Evolutionary conservation across 441 rosid species (phyloP), one percentile per base, ranked within the genome.

Genomic region (Gossypium davidsonii): DNA sequence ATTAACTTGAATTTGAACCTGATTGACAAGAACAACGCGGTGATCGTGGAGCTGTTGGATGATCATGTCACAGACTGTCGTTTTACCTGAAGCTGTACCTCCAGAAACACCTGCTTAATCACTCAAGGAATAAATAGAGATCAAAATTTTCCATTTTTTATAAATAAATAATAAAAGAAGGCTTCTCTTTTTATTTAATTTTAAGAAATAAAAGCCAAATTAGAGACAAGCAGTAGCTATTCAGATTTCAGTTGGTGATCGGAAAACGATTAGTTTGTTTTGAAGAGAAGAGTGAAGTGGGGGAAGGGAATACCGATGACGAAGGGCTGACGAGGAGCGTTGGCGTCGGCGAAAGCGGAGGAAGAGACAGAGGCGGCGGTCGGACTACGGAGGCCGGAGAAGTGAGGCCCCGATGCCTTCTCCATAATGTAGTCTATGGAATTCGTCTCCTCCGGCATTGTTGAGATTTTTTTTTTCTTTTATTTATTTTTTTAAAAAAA

Each of bases 41-140:
- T 95, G 99, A 87, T 95, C 99, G 70, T 90, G 99, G 78, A 94
- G 98, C 79, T 92, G 96, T 72, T 94, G 98, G 77, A 94, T 94
- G 66, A 94, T 94, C 99, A 92, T 90, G 78, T 95, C 99, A 76
- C 99, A 95, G 21, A 95, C 99, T 0, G 98, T 95, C 12, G 99
- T 95, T 83, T 95, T 95, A 57, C 99, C 99, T 0, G 99, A 95
- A 82, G 99, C 98, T 2, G 98, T 95, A 79, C 99, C 99, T 68
- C 99, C 99, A 10, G 93, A 91, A 18, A 95, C 99, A 73, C 99
- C 98, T 95, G 81, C 66, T 70, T 72, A n/a, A 39, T 64, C 6
- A 53, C 68, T 12, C 21, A 20, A 67, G 65, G n/a, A 10, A 20
- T 11, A 46, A 65, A 21, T 3, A 42, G 3, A 5, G 31, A 21